Conservation (phyloP, 352 stramenopile species). For the Phytophthora pluvialis region DNA sequence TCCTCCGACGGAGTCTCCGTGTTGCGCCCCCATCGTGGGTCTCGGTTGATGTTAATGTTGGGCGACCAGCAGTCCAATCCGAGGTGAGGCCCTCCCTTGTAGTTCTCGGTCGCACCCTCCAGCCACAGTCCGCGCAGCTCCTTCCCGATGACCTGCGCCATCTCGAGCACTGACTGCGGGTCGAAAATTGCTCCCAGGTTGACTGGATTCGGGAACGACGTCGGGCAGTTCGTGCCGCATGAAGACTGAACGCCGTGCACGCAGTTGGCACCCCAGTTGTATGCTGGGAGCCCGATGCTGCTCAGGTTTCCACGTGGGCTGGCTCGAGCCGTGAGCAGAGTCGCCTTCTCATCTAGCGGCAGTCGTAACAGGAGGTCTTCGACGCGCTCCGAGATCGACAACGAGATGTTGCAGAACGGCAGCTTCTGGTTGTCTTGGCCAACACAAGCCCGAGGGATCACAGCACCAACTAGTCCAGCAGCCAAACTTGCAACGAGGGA, state of each 20-base stretch:
- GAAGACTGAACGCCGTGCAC: slow-evolving; percentile 90
- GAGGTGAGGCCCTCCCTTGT: slow-evolving; percentile 54
- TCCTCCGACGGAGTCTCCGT: slow-evolving; percentile 94
- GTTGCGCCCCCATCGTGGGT: slow-evolving; percentile 92
- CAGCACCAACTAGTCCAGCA: neutral
- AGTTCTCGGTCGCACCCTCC: slow-evolving; percentile 66
- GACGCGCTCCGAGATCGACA: slow-evolving; percentile 59
- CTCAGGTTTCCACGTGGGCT: slow-evolving; percentile 66
- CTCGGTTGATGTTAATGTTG: slow-evolving; percentile 94
- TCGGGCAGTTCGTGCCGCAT: slow-evolving; percentile 70
- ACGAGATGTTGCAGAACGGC: slow-evolving; percentile 75
- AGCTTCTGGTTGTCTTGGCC: slow-evolving; percentile 33
- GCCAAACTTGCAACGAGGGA: neutral
- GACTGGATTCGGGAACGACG: slow-evolving; percentile 89
- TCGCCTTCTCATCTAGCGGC: slow-evolving; percentile 65
- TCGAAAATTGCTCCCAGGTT: slow-evolving; percentile 89
- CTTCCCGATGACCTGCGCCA: slow-evolving; percentile 84
- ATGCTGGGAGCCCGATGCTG: slow-evolving; percentile 42
- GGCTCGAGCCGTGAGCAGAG: slow-evolving; percentile 62
- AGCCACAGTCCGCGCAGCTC: slow-evolving; percentile 70
- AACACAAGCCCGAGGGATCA: slow-evolving; percentile 56
- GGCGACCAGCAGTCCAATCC: slow-evolving; percentile 92
- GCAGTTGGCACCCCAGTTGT: slow-evolving; percentile 83
- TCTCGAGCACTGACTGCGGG: slow-evolving; percentile 58
- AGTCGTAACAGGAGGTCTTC: slow-evolving; percentile 71